Base-by-base conservation (phyloP, 352 stramenopile genomes). In the Pythium aquatile region DNA sequence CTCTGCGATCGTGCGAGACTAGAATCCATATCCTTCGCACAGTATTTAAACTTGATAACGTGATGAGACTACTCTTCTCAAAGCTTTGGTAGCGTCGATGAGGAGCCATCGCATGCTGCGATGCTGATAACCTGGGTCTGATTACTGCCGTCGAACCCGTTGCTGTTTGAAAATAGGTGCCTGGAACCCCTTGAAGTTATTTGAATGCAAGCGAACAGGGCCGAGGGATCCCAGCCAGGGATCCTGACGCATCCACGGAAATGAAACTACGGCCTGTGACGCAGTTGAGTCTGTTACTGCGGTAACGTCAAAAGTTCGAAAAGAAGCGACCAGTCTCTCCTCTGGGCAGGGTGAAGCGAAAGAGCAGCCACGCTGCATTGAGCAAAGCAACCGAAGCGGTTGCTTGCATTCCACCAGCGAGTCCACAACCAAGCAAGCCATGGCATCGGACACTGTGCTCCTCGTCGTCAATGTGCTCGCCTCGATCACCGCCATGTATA, bases 401-500 rank as follows among this genome's bases (percentile, higher is more conserved):
- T 42, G 35, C 35, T 16, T 14, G 6, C 35, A 42, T 11, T 42
- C 35, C 35, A 42, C 35, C 35, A 42, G 16, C 35, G 11, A 26
- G 16, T 10, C 40, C n/a, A 48, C 16, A 28, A 3, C 16, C 4
- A 24, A 48, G 16, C 8, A 3, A 44, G 24, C 17, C 39, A 69
- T 69, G 60, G 59, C 35, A 13, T 62, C 61, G 33, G 35, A 64
- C n/a, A 49, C 67, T 17, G 33, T 68, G 7, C 33, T 76, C 24
- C 32, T 70, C 16, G 57, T 74, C 8, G 66, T 82, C 44, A 73
- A 77, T n/a, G 49, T 82, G 13, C 40, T 79, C 11, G 69, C 76
- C 20, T 81, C 76, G 11, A 52, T 65, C 32, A 77, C 72, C 5
- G 68, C 76, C 4, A 44, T 79, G 20, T 75, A 78, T 54, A 85